These are phyloP conservation scores for Rhodotorula kratochvilovae DNA, from an alignment of 768 basidiomycete genomes.

Conservation along the genomic window DNA sequence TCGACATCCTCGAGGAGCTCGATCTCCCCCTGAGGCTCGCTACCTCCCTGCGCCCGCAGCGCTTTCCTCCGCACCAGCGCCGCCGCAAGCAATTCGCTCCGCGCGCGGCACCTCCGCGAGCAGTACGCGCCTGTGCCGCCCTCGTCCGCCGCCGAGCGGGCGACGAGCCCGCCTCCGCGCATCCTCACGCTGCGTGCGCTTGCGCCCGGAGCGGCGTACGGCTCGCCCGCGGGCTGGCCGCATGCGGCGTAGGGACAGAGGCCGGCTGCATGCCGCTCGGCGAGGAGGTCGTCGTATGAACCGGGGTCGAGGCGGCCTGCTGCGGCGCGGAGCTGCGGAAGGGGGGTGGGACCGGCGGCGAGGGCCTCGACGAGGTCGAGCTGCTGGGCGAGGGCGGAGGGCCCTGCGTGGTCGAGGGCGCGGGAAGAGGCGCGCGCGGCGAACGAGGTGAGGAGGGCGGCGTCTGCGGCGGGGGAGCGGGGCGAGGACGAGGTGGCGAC, in stretches of 20 bases:
- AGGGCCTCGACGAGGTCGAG: slow-evolving; percentile 21
- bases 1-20: slow-evolving; percentile 29
- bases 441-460: not conserved
- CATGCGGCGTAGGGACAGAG: slow-evolving; percentile 2
- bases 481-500: slow-evolving; percentile 9
- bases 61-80: not conserved
- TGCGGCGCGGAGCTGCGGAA: not conserved
- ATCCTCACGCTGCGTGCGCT: not conserved
- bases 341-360: not conserved
- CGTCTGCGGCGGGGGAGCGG: not conserved
- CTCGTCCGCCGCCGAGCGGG: not conserved
- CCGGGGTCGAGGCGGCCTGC: not conserved
- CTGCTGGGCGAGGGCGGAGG: not conserved
- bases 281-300: not conserved
- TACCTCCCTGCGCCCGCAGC: too few relatives aligned
- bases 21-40: too few relatives aligned
- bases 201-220: not conserved
- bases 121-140: slow-evolving; percentile 13
- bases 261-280: slow-evolving; percentile 2
- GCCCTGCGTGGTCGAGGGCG: not conserved
- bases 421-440: not conserved
- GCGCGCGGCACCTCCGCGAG: not conserved
- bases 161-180: not conserved
- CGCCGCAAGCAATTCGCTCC: slow-evolving; percentile 3
- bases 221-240: not conserved